phyloP scores from a whole-genome alignment of 306 rosid species.

The Prunus salicina region DNA sequence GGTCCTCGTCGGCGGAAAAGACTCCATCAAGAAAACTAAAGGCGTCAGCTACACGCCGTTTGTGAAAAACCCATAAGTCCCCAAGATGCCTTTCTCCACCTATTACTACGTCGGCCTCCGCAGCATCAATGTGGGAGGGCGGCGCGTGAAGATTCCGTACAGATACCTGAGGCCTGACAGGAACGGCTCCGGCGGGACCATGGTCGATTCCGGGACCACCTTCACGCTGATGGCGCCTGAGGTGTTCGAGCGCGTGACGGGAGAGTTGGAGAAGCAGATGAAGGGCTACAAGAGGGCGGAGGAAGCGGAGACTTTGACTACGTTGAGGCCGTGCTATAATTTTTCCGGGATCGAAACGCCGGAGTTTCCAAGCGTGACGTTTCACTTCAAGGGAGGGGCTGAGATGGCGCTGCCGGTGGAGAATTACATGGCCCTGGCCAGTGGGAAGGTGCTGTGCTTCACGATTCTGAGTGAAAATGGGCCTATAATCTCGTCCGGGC shows the following conservation, averaged over 20 bases:
- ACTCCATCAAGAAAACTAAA: slow-evolving; percentile 37
- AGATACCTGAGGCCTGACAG: slow-evolving; percentile 32
- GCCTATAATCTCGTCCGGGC: slow-evolving; percentile 35
- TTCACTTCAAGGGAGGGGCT: slow-evolving; percentile 76
- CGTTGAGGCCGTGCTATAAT: slow-evolving; percentile 59
- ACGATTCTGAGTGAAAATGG: slow-evolving; percentile 39
- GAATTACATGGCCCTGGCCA: slow-evolving; percentile 39
- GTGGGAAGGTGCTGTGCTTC: slow-evolving; percentile 41
- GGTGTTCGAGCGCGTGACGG: slow-evolving; percentile 36
- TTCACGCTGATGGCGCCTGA: slow-evolving; percentile 61
- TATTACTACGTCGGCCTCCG: no score
- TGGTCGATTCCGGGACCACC: slow-evolving; percentile 73
- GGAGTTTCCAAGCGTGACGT: slow-evolving; percentile 47
- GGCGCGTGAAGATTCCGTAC: slow-evolving; percentile 50
- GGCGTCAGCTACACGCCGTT: background rate
- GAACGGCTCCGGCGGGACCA: slow-evolving; percentile 69
- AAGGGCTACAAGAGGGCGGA: slow-evolving; percentile 44
- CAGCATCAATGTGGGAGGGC: background rate
- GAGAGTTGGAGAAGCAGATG: slow-evolving; percentile 54
- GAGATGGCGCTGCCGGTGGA: slow-evolving; percentile 44
- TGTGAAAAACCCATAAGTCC: background rate
- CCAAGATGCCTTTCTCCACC: background rate
- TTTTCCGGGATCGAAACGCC: slow-evolving; percentile 16
- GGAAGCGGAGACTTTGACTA: slow-evolving; percentile 43
- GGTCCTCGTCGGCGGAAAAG: slow-evolving; percentile 36